Conservation (phyloP, 1,284 basidiomycete genomes). For the Vanrija sp. region DNA sequence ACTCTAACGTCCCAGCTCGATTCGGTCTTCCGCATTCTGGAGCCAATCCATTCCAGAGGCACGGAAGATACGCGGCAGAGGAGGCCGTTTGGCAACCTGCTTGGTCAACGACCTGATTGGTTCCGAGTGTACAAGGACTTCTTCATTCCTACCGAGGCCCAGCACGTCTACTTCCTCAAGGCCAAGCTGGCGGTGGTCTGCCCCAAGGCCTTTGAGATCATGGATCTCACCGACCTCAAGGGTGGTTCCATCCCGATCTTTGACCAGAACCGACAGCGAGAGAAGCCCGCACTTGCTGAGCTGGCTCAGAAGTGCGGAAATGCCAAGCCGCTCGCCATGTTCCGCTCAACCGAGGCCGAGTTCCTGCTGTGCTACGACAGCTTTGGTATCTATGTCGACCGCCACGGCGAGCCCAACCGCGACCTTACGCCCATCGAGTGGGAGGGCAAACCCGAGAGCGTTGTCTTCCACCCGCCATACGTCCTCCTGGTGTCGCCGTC, state of each 20-base stretch:
- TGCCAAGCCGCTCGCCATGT: conserved; percentile 81
- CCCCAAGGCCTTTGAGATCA: conserved; percentile 92
- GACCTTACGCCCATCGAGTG: conserved; percentile 74
- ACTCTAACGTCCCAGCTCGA: conserved; percentile 56
- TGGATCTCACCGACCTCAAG: conserved; percentile 83
- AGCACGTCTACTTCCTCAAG: conserved; percentile 83
- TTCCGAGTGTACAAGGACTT: conserved; percentile 90
- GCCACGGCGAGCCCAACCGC: conserved; percentile 75
- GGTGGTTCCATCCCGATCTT: conserved; percentile 72
- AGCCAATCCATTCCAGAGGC: conserved; percentile 82
- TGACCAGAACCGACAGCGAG: conserved; percentile 58
- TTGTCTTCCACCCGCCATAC: conserved; percentile 83
- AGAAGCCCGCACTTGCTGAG: conserved; percentile 67
- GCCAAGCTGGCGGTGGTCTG: conserved; percentile 87
- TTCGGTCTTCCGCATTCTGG: conserved; percentile 87
- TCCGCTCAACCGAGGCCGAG: conserved; percentile 78
- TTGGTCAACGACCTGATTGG: conserved; percentile 80
- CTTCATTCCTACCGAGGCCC: conserved; percentile 83
- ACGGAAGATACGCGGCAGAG: conserved; percentile 61
- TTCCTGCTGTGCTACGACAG: conserved; percentile 92
- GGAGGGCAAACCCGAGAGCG: conserved; percentile 85
- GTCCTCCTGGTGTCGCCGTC: conserved; percentile 84
- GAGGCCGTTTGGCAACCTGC: conserved; percentile 63
- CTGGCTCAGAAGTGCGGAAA: conserved; percentile 76
- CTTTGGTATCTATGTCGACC: conserved; percentile 64